These are phyloP conservation scores for Debaryomyces fabryi DNA, from an alignment of 1,139 yeast genomes.

Conservation along the genomic window DNA sequence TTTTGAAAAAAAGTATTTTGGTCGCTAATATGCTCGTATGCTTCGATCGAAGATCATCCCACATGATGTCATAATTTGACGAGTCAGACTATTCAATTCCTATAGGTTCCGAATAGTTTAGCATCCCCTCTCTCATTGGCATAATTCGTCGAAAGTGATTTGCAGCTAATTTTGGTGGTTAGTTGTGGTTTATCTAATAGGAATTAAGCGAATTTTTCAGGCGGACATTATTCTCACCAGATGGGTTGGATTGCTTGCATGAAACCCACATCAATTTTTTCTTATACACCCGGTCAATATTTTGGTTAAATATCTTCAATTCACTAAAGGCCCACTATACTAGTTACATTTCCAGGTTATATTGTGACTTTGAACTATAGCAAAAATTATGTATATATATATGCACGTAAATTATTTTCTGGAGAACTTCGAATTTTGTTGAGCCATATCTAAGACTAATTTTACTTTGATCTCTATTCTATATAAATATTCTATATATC, in stretches of 20 bases:
- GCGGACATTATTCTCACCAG: background rate
- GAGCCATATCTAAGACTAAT: background rate
- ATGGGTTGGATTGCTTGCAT: background rate
- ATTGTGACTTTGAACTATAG: background rate
- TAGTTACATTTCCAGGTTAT: background rate
- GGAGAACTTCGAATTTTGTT: background rate
- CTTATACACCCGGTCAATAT: background rate
- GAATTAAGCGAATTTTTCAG: background rate
- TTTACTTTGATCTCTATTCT: background rate
- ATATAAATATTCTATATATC: background rate
- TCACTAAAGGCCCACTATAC: background rate
- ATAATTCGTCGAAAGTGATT: background rate
- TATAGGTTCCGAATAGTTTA: too few relatives aligned
- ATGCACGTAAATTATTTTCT: background rate
- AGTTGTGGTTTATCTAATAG: background rate
- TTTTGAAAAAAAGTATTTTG: slow-evolving; percentile 28
- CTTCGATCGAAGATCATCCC: background rate
- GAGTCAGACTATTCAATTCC: background rate
- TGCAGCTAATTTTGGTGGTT: background rate
- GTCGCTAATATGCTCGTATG: slow-evolving; percentile 12
- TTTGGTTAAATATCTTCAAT: background rate
- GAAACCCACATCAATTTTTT: background rate
- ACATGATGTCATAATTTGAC: background rate
- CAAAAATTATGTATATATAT: background rate
- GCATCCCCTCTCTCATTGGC: too few relatives aligned